Conservation (phyloP, 129 eudicot genomes). For the Tagetes patula region DNA sequence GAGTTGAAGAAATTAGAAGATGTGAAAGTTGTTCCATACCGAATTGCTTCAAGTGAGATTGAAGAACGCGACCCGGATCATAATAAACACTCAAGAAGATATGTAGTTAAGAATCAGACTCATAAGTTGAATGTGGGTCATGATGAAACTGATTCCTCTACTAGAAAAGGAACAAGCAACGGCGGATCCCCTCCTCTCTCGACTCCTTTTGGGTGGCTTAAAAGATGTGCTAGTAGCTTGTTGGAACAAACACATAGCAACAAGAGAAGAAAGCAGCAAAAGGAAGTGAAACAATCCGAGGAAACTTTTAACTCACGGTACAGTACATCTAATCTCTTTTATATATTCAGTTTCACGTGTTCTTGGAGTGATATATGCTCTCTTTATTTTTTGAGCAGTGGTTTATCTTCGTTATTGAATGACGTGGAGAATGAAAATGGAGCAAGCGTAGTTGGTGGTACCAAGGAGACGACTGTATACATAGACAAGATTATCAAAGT, state of each 20-base stretch:
- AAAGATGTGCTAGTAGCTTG: slow-evolving; percentile 77
- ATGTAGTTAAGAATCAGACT: slow-evolving; percentile 32
- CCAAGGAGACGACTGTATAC: slow-evolving; percentile 72
- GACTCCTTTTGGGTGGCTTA: slow-evolving; percentile 83
- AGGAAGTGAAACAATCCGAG: slow-evolving; percentile 33
- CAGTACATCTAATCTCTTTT: not conserved
- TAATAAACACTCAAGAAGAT: slow-evolving; percentile 36
- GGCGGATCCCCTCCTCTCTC: slow-evolving; percentile 52
- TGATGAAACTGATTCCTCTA: slow-evolving; percentile 30
- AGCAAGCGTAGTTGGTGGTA: slow-evolving; percentile 32
- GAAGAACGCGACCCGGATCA: slow-evolving; percentile 36
- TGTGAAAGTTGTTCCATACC: slow-evolving; percentile 47
- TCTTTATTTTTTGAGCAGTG: slow-evolving; percentile 34
- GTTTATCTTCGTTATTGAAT: slow-evolving; percentile 28
- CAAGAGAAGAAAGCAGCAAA: slow-evolving; percentile 55
- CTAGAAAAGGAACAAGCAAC: slow-evolving; percentile 35
- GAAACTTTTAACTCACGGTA: slow-evolving; percentile 42
- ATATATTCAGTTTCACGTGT: not conserved
- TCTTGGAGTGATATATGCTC: slow-evolving; percentile 5
- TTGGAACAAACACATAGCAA: slow-evolving; percentile 64
- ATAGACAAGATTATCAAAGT: slow-evolving; percentile 67
- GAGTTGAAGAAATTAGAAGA: slow-evolving; percentile 73
- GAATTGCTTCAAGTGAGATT: slow-evolving; percentile 44
- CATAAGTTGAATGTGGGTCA: slow-evolving; percentile 21
- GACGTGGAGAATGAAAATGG: slow-evolving; percentile 35